Percentiles rank a stretch among this genome's conserved stretches.
These are phyloP conservation scores for Cladophialophora psammophila DNA, from an alignment of 2,329 filamentous ascomycete species.

Conservation along the genomic window DNA sequence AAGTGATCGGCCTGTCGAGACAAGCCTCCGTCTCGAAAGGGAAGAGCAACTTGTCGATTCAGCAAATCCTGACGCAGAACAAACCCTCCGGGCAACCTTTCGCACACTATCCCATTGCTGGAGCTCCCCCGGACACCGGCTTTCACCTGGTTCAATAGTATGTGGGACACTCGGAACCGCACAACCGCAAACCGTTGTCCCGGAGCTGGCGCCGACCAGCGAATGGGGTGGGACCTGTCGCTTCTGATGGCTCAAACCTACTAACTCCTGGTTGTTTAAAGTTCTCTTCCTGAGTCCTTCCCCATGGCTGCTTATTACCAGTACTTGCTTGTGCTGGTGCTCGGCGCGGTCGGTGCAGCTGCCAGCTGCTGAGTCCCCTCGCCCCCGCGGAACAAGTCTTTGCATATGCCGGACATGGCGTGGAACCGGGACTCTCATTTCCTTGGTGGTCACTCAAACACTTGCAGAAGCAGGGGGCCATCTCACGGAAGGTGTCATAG, in stretches of 20 bases:
- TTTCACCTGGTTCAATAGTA: constrained; percentile 2
- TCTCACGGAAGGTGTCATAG: background rate
- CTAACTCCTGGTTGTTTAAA: background rate
- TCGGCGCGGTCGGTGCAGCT: background rate
- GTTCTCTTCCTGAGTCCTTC: constrained; percentile 6
- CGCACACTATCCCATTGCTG: background rate
- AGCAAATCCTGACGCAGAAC: background rate
- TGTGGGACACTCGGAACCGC: constrained; percentile 12
- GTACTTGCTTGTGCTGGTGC: background rate
- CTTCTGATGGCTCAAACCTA: constrained; percentile 4
- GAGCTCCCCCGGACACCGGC: constrained; percentile 7
- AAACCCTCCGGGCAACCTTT: background rate
- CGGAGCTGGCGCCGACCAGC: constrained; percentile 6
- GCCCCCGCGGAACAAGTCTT: constrained; percentile 14
- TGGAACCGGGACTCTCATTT: background rate
- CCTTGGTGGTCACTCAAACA: background rate
- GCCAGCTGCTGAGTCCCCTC: constrained; percentile 5
- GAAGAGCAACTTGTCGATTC: constrained; percentile 13
- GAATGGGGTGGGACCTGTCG: background rate
- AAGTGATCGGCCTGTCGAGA: constrained; percentile 10
- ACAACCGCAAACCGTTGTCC: constrained; percentile 11
- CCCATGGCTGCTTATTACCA: constrained; percentile 6
- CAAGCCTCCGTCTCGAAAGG: constrained; percentile 13
- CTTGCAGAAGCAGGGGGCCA: background rate
- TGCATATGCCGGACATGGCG: constrained; percentile 17